phyloP scores from a whole-genome alignment of 331 rosid genomes.

The Malus hybrid region DNA sequence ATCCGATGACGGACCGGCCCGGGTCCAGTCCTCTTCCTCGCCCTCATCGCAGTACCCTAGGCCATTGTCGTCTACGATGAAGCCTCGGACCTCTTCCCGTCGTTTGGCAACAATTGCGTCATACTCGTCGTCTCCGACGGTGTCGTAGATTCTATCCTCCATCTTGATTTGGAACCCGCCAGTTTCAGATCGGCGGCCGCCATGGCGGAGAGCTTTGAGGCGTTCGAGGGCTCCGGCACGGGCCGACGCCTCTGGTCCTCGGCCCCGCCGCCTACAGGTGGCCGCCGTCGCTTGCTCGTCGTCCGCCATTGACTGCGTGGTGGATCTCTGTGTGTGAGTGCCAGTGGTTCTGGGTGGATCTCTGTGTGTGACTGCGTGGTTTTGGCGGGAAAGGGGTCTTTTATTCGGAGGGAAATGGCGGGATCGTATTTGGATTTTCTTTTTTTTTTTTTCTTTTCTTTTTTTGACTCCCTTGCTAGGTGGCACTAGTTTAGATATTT shows the following conservation, averaged over 20 bases:
- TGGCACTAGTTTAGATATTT: neutral
- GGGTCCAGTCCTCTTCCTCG: constrained; percentile 96
- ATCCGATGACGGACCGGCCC: constrained; percentile 50
- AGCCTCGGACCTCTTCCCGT: constrained; percentile 54
- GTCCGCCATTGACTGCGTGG: constrained; percentile 47
- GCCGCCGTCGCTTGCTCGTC: constrained; percentile 38
- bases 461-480: neutral
- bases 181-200: constrained; percentile 58
- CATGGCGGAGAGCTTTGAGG: constrained; percentile 50
- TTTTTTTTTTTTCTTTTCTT: neutral
- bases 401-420: constrained; percentile 9
- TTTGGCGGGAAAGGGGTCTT: neutral
- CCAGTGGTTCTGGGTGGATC: neutral
- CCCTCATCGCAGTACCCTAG: constrained; percentile 85
- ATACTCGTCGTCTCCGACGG: constrained; percentile 72
- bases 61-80: constrained; percentile 82
- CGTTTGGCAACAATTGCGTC: constrained; percentile 76
- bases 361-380: neutral
- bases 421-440: neutral
- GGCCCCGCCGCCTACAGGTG: constrained; percentile 37
- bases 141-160: constrained; percentile 67
- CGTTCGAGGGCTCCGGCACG: constrained; percentile 65
- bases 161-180: constrained; percentile 57
- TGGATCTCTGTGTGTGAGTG: neutral
- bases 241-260: constrained; percentile 52